Conservation (phyloP, 2,329 filamentous ascomycete genomes). For the Raffaelea deltoideospora region DNA sequence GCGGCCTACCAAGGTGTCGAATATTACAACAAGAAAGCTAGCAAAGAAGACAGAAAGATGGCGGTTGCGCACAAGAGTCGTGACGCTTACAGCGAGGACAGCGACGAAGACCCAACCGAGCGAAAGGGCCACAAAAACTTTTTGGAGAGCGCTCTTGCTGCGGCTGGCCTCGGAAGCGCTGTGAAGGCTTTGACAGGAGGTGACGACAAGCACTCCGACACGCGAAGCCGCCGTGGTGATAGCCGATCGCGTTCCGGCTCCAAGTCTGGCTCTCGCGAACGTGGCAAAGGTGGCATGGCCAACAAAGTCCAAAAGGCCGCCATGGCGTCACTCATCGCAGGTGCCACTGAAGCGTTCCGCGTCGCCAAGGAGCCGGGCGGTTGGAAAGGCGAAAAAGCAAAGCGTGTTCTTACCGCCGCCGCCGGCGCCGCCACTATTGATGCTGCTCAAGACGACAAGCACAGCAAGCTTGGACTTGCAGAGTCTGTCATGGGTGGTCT, state of each 20-base stretch:
- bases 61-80: conserved; percentile 38
- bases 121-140: conserved; percentile 50
- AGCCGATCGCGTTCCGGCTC: conserved; percentile 25
- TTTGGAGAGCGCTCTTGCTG: conserved; percentile 45
- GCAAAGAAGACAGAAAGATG: conserved; percentile 37
- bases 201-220: conserved; percentile 15
- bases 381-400: conserved; percentile 85
- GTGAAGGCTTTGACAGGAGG: conserved; percentile 43
- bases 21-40: conserved; percentile 43
- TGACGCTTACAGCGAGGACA: conserved; percentile 44
- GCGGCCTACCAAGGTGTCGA: conserved; percentile 50
- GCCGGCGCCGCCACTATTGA: conserved; percentile 77
- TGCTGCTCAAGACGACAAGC: conserved; percentile 54
- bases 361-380: conserved; percentile 76
- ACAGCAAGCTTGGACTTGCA: conserved; percentile 70
- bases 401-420: conserved; percentile 79
- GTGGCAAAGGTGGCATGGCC: conserved; percentile 21
- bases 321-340: conserved; percentile 79
- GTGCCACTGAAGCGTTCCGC: conserved; percentile 82
- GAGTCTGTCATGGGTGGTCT: conserved; percentile 84
- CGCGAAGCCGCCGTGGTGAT: conserved; percentile 32
- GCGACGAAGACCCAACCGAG: conserved; percentile 33
- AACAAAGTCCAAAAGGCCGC: conserved; percentile 70
- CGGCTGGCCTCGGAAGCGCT: conserved; percentile 45
- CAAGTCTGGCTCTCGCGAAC: conserved; percentile 35